These are phyloP conservation scores for Fusarium palustre DNA, from an alignment of 2,329 filamentous ascomycete species.

Conservation along the genomic window DNA sequence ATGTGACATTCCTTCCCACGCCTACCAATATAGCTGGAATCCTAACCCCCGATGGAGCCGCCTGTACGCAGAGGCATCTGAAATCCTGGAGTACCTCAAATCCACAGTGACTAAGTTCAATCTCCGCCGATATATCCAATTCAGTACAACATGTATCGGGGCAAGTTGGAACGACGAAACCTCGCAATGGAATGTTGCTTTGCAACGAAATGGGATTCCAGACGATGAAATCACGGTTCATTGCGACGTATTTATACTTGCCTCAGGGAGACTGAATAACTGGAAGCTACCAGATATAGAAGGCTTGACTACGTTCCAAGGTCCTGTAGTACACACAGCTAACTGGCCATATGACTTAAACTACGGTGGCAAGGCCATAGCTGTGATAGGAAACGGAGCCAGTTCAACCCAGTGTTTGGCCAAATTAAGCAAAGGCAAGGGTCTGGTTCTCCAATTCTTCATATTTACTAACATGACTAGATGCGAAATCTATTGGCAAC, in stretches of 20 bases:
- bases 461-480: neutral
- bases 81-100: neutral
- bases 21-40: slow-evolving; percentile 3
- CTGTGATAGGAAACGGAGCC: slow-evolving; percentile 1
- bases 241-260: neutral
- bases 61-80: neutral
- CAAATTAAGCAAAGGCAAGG: neutral
- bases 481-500: neutral
- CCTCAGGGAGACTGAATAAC: neutral
- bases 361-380: neutral
- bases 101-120: neutral
- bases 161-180: neutral
- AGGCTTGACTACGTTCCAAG: neutral
- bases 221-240: neutral
- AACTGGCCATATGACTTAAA: neutral
- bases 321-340: neutral
- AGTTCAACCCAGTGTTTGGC: slow-evolving; percentile 1
- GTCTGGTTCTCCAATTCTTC: no score
- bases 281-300: neutral
- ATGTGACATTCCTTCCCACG: slow-evolving; percentile 1
- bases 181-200: neutral
- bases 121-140: neutral
- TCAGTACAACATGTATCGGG: neutral
- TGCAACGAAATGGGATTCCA: neutral
- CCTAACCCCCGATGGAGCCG: neutral